These are phyloP conservation scores for Uromyces viciae-fabae DNA, from an alignment of 1,284 basidiomycete species.

Conservation along the genomic window DNA sequence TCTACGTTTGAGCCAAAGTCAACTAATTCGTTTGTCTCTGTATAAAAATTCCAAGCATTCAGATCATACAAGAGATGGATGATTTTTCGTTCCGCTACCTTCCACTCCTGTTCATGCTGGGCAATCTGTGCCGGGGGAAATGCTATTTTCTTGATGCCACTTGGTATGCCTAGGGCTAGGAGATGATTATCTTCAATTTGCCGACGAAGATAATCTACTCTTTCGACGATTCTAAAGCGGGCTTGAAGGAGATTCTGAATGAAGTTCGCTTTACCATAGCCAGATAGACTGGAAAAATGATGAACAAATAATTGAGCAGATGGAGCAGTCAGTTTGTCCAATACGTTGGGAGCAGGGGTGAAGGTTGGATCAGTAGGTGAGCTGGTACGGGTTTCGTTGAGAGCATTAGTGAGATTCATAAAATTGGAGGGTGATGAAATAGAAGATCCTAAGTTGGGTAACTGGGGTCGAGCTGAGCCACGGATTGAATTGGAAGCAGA, in stretches of 20 bases:
- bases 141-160: background rate
- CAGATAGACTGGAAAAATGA: constrained; percentile 27
- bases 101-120: constrained; percentile 33
- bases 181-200: constrained; percentile 27
- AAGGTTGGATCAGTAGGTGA: background rate
- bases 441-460: constrained; percentile 1
- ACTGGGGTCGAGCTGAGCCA: background rate
- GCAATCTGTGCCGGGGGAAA: no score
- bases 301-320: constrained; percentile 8
- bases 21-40: background rate
- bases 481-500: no score
- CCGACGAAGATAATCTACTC: constrained; percentile 24
- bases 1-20: no score
- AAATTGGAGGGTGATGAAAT: background rate
- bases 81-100: constrained; percentile 11
- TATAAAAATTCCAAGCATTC: constrained; percentile 6
- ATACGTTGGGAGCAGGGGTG: background rate
- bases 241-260: constrained; percentile 37
- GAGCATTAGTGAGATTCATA: background rate
- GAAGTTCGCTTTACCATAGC: constrained; percentile 11
- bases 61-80: constrained; percentile 31
- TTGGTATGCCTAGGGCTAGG: constrained; percentile 28
- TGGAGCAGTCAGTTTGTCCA: constrained; percentile 5
- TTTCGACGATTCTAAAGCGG: constrained; percentile 35
- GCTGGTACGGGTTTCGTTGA: background rate